Conservation (phyloP, 441 rosid genomes). For the Corymbia calophylla region DNA sequence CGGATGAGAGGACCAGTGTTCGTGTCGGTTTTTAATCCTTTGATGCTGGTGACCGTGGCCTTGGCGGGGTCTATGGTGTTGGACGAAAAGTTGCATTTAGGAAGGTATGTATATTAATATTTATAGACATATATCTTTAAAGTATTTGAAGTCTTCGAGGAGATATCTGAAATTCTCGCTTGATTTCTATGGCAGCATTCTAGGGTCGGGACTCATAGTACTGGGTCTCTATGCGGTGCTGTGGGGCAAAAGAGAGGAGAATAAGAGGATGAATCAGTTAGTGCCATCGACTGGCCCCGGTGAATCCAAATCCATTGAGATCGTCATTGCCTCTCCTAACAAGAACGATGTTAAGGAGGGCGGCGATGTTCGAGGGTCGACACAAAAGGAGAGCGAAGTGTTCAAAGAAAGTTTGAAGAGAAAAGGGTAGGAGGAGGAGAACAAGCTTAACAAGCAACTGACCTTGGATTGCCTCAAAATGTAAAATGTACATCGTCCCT, state of each 20-base stretch:
- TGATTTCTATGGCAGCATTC: background rate
- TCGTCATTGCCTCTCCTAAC: background rate
- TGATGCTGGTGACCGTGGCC: constrained; percentile 10
- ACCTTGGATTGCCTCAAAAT: background rate
- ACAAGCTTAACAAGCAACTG: background rate
- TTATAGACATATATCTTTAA: background rate
- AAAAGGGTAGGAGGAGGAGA: background rate
- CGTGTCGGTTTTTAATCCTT: constrained; percentile 19
- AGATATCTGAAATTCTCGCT: background rate
- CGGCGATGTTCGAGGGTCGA: too few species aligned
- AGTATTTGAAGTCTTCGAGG: background rate
- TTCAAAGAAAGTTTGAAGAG: background rate
- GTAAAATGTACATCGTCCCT: background rate
- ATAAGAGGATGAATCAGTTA: background rate
- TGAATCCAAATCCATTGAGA: background rate
- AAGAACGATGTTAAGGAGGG: background rate
- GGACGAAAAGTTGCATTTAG: constrained; percentile 13
- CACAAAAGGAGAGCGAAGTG: background rate
- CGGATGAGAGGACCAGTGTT: constrained; percentile 20
- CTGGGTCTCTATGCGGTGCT: constrained; percentile 13
- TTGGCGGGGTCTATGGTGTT: constrained; percentile 10
- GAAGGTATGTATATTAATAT: constrained; percentile 7
- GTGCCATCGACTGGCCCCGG: background rate
- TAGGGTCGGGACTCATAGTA: constrained; percentile 21
- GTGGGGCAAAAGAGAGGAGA: constrained; percentile 8